These are phyloP conservation scores for Purpureocillium takamizusanense DNA, from an alignment of 2,329 filamentous ascomycete genomes.

Conservation along the genomic window DNA sequence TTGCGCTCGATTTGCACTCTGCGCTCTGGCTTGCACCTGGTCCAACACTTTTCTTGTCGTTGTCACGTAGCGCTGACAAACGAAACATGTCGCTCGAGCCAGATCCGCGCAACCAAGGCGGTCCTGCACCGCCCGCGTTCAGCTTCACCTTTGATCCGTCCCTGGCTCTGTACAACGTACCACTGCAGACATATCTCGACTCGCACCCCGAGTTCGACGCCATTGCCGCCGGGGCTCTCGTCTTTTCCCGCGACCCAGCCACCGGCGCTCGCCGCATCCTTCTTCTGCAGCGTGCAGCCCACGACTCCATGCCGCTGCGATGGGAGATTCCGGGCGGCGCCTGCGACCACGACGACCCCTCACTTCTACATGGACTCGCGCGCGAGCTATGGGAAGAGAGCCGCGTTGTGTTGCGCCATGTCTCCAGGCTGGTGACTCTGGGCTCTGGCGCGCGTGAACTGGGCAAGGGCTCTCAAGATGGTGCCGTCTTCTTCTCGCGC, in stretches of 20 bases:
- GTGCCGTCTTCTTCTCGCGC: background rate
- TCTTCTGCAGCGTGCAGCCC: constrained; percentile 28
- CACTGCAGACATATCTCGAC: constrained; percentile 1
- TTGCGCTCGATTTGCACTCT: no score
- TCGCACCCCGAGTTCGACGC: constrained; percentile 7
- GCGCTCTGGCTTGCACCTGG: no score
- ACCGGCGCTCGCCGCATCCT: constrained; percentile 10
- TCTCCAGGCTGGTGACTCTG: constrained; percentile 9
- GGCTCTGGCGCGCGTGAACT: background rate
- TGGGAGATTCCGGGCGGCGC: constrained; percentile 36
- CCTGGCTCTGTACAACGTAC: constrained; percentile 3
- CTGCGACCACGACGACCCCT: constrained; percentile 25
- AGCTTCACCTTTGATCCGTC: constrained; percentile 5
- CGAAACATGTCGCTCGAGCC: background rate
- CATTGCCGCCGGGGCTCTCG: constrained; percentile 15
- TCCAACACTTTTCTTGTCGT: no score
- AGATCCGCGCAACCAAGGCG: background rate
- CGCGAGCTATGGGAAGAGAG: constrained; percentile 35
- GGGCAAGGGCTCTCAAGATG: background rate
- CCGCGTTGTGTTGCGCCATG: constrained; percentile 17
- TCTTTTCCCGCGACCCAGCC: constrained; percentile 11
- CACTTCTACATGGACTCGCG: constrained; percentile 25
- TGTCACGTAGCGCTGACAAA: no score
- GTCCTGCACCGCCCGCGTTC: background rate
- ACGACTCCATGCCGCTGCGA: constrained; percentile 24